Evolutionary conservation across 306 rosid genomes (phyloP), one percentile per base, ranked within the genome.

Genomic region (Citrullus amarus): DNA sequence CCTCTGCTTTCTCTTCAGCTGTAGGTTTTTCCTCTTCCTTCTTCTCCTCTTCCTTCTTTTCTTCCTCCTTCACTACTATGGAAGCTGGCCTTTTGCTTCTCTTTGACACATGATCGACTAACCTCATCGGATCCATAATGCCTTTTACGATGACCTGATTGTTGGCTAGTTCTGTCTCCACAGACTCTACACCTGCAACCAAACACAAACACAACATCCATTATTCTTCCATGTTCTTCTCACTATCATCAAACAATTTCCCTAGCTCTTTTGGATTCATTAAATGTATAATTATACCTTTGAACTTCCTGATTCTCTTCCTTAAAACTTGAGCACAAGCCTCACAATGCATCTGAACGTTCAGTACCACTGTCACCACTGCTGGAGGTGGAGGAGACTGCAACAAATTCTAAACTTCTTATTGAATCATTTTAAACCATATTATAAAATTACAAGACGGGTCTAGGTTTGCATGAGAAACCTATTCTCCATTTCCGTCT

Each of bases 311-410:
- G 76, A 96, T 93, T 73, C 87, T 63, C 84, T 83, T 96, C 80
- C 87, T 95, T 41, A 96, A 78, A 83, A 2, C 87, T 86, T 86
- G 99, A 84, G 97, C 97, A 79, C 98, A 96, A 38, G 97, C 97
- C 72, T 92, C 97, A 71, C 99, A 96, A 77, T 96, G 96, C 99
- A 96, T 96, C 79, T 82, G 86, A 77, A 92, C 88, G 53, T 86
- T 79, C 5, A 96, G 87, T 6, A 87, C 87, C 16, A 88, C 87
- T 68, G 96, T 92, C 53, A 90, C 80, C 65, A 81, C 90, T 3
- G 92, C 84, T 50, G 94, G 93, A 53, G 92, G 82, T 73, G 77
- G 60, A 16, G 77, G 60, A 46, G 57, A 39, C 96, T 91, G 84
- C 69, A 82, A 86, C n/a, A 30, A 46, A 48, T 2, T 44, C 34